Evolutionary conservation across 1,139 yeast species (phyloP).

Genomic region (Diutina rugosa): DNA sequence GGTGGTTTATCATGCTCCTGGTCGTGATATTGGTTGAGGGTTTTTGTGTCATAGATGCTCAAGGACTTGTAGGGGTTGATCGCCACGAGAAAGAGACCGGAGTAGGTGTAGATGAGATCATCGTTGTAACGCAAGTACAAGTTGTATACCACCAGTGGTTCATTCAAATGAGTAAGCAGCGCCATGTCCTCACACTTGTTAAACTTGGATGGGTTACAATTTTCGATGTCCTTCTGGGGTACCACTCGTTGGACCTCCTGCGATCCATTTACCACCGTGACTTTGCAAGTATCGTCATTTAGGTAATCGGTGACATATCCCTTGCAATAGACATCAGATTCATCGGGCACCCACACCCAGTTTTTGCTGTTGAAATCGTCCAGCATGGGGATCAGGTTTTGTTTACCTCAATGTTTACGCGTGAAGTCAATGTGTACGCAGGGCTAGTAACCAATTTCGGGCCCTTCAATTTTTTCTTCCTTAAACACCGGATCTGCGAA

Average conservation of each 20-base stretch:
- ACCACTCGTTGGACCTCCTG: slow-evolving; percentile 24
- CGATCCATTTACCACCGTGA: slow-evolving; percentile 36
- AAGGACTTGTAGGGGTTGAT: slow-evolving; percentile 80
- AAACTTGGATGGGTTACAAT: slow-evolving; percentile 83
- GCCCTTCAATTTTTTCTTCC: background rate
- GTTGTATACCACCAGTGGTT: slow-evolving; percentile 85
- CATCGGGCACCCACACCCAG: slow-evolving; percentile 80
- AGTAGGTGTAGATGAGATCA: slow-evolving; percentile 63
- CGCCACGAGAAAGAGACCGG: slow-evolving; percentile 89
- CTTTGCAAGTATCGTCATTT: slow-evolving; percentile 34
- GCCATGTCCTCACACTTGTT: slow-evolving; percentile 94
- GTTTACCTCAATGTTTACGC: background rate
- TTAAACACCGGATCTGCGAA: background rate
- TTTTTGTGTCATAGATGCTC: slow-evolving; percentile 55
- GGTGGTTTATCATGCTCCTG: slow-evolving; percentile 29
- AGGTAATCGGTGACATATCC: slow-evolving; percentile 54
- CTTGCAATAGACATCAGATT: slow-evolving; percentile 47
- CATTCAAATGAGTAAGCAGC: slow-evolving; percentile 84
- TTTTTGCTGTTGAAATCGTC: slow-evolving; percentile 16
- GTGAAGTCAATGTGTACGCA: background rate
- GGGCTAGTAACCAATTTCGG: background rate
- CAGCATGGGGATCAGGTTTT: slow-evolving; percentile 2
- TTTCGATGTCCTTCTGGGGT: slow-evolving; percentile 37
- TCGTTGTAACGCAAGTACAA: slow-evolving; percentile 63
- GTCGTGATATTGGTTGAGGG: slow-evolving; percentile 38